Conservation (phyloP, 2,329 filamentous ascomycete species). For the Pseudofabraea citricarpa region DNA sequence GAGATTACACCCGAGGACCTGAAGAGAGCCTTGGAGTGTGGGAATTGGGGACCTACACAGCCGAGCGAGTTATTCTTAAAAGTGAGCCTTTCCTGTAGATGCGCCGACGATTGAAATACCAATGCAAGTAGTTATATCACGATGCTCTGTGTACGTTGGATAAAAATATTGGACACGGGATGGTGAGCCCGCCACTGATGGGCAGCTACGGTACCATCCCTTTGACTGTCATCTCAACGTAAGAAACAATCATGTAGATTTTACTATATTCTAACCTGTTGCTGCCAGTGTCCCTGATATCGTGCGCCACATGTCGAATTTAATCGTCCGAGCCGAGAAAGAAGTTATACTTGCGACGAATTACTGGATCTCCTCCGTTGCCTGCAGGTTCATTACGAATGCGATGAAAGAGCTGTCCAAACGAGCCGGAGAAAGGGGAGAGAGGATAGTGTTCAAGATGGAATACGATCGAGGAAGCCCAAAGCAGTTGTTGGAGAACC, state of each 20-base stretch:
- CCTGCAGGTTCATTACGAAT: constrained; percentile 62
- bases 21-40: constrained; percentile 52
- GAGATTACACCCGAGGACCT: constrained; percentile 36
- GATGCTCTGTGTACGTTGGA: constrained; percentile 22
- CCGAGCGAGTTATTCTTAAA: constrained; percentile 66
- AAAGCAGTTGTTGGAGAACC: constrained; percentile 61
- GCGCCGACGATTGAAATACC: constrained; percentile 1
- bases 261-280: constrained; percentile 12
- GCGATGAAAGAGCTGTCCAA: constrained; percentile 65
- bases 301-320: constrained; percentile 68
- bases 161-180: constrained; percentile 30
- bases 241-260: constrained; percentile 9
- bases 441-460: constrained; percentile 63
- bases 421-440: constrained; percentile 52
- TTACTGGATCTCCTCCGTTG: constrained; percentile 67
- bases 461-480: constrained; percentile 69
- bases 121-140: constrained; percentile 19
- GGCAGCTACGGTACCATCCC: constrained; percentile 61
- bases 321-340: constrained; percentile 66
- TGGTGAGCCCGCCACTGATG: constrained; percentile 54
- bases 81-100: too few species aligned
- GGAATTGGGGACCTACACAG: constrained; percentile 58
- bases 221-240: constrained; percentile 62
- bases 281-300: constrained; percentile 57
- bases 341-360: constrained; percentile 74